A percentile compares a stretch with the other conserved stretches of the same genome.
Evolutionary conservation across 495 filamentous ascomycete species (phyloP).

Genomic region (Astrocystis sublimbata): DNA sequence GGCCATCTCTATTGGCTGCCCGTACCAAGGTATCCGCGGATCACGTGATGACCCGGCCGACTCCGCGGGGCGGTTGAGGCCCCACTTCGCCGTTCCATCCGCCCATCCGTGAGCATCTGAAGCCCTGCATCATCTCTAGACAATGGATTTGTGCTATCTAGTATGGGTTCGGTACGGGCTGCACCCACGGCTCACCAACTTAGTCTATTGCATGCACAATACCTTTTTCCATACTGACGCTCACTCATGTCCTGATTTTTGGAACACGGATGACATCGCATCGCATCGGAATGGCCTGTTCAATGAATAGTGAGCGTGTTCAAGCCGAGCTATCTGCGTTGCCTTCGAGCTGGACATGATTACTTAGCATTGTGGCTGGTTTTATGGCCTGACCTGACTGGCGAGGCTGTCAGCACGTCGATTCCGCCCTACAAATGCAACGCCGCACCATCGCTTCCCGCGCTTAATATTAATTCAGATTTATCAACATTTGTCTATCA

Average conservation of each 20-base stretch:
- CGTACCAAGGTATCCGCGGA: slow-evolving; percentile 13
- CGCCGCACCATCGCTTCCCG: not conserved
- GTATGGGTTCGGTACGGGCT: too few relatives aligned
- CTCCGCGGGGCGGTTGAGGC: slow-evolving; percentile 6
- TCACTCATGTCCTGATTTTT: too few relatives aligned
- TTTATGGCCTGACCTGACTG: slow-evolving; percentile 9
- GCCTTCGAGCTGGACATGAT: not conserved
- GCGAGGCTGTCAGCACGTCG: slow-evolving; percentile 11
- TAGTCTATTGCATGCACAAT: too few relatives aligned
- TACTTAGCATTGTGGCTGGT: slow-evolving; percentile 6
- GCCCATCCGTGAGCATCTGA: not conserved
- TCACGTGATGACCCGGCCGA: slow-evolving; percentile 32
- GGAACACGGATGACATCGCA: too few relatives aligned
- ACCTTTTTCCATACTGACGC: too few relatives aligned
- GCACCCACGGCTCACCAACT: too few relatives aligned
- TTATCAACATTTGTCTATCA: not conserved
- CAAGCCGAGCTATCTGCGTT: not conserved
- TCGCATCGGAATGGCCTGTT: too few relatives aligned
- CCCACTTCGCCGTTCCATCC: slow-evolving; percentile 5
- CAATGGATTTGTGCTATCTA: too few relatives aligned
- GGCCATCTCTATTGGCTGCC: slow-evolving; percentile 42
- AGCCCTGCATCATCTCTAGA: not conserved
- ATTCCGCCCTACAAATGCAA: not conserved
- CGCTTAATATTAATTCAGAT: not conserved
- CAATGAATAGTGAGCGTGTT: not conserved